These are phyloP conservation scores for Malus sieversii DNA, from an alignment of 306 rosid genomes.

Conservation along the genomic window DNA sequence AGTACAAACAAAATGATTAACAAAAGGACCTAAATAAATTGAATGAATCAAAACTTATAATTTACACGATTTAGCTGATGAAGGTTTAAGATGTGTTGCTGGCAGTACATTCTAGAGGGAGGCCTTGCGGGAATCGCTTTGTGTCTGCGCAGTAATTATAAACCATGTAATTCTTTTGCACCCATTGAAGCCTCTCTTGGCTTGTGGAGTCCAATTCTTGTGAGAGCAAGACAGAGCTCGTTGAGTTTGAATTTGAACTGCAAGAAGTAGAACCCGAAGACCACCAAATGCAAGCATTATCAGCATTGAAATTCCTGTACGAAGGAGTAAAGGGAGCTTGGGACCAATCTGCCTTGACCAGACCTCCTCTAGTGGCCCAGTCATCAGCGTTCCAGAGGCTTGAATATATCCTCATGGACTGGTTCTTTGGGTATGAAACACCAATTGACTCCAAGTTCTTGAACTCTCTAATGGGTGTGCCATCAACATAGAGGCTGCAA, in stretches of 20 bases:
- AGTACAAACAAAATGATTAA: no score
- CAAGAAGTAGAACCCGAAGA: conserved; percentile 40
- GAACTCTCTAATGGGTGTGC: conserved; percentile 64
- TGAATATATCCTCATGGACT: conserved; percentile 40
- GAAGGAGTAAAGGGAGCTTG: no score
- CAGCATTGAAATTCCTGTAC: conserved; percentile 16
- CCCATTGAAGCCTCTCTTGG: conserved; percentile 44
- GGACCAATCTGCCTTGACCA: no score
- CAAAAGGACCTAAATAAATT: background rate
- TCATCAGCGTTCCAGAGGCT: no score
- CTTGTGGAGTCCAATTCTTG: conserved; percentile 35
- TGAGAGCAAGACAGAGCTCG: conserved; percentile 33
- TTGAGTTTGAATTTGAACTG: conserved; percentile 15
- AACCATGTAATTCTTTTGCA: conserved; percentile 55
- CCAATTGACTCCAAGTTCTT: conserved; percentile 51
- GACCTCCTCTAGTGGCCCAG: no score
- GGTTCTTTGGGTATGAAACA: conserved; percentile 41
- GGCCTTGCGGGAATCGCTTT: conserved; percentile 56
- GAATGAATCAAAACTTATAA: background rate
- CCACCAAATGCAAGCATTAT: conserved; percentile 52
- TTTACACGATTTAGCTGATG: background rate
- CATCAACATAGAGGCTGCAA: conserved; percentile 55
- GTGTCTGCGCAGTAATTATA: conserved; percentile 57
- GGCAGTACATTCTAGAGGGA: conserved; percentile 52
- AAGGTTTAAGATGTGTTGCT: conserved; percentile 9